Base-by-base conservation (phyloP, 2,329 filamentous ascomycete genomes). In the Cryphonectria carpinicola region DNA sequence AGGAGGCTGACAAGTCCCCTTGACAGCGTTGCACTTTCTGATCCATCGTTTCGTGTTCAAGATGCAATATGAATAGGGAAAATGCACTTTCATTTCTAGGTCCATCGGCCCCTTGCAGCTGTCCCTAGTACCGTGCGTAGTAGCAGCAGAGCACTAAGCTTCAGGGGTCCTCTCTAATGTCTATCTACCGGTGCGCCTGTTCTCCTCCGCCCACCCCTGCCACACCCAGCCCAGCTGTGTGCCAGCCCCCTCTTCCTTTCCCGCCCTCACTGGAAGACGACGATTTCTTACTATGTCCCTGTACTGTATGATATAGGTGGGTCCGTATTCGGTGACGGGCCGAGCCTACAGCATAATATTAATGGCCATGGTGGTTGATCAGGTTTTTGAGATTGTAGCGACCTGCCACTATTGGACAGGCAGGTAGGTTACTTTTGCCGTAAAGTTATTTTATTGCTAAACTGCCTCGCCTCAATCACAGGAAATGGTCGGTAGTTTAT, bases 271-370 rank as follows among this genome's bases (percentile, higher is more conserved):
- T 22, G 19, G 22, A 10, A 3, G 43, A 49, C 19, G 43, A 49
- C 43, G 43, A 22, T 8, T 49, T 49, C 19, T 10, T 22, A 4
- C 6, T 22, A 49, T 17, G 10, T 14, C 3, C 37, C 10, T 39
- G 10, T 39, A 39, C 37, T 13, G 22, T n/a, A 49, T 11, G 35
- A 35, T 62, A 37, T 11, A 11, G 28, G 58, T 62, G 58, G 58
- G 58, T 22, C 58, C 58, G n/a, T 39, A 5, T 22, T 22, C 67
- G 62, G 67, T 49, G 49, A 49, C 67, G 67, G 61, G 41, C 61
- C 58, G 67, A 58, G n/a, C 65, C 65, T 32, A 54, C 4, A 49
- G 8, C 7, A n/a, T 11, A 39, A 11, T 13, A 39, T 11, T 11
- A 11, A 22, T n/a, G 32, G 37, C 37, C 37, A 39, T 39, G 37